Evolutionary conservation across 1,139 yeast genomes (phyloP).

Genomic region (Pichia sp.): DNA sequence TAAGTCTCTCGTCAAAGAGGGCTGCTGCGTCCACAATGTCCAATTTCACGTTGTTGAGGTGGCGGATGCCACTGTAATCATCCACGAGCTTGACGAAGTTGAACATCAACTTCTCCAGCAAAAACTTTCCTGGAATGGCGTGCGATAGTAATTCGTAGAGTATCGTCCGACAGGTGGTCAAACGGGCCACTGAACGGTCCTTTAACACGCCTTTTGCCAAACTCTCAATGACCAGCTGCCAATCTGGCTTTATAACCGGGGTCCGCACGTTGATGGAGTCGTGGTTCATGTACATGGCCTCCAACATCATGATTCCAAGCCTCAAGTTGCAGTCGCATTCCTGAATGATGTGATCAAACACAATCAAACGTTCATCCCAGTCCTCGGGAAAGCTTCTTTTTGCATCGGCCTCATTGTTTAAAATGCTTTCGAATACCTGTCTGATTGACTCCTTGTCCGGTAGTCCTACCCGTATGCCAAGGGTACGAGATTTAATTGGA

Average conservation of each 20-base stretch:
- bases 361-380: slow-evolving; percentile 37
- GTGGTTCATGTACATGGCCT: slow-evolving; percentile 76
- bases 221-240: slow-evolving; percentile 74
- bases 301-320: slow-evolving; percentile 72
- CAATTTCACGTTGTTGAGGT: slow-evolving; percentile 35
- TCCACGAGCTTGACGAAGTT: slow-evolving; percentile 46
- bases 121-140: slow-evolving; percentile 82
- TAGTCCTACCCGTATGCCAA: slow-evolving; percentile 80
- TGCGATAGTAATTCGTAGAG: slow-evolving; percentile 86
- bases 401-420: slow-evolving; percentile 52
- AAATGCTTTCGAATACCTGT: slow-evolving; percentile 50
- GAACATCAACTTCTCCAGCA: slow-evolving; percentile 65
- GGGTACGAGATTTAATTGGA: slow-evolving; percentile 91
- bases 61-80: slow-evolving; percentile 25
- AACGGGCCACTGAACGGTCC: slow-evolving; percentile 65
- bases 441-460: slow-evolving; percentile 62
- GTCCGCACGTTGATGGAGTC: slow-evolving; percentile 45
- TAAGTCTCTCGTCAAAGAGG: slow-evolving; percentile 78
- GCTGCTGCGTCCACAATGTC: slow-evolving; percentile 68
- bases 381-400: slow-evolving; percentile 40
- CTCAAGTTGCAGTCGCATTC: slow-evolving; percentile 71
- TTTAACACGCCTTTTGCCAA: slow-evolving; percentile 58
- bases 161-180: slow-evolving; percentile 69
- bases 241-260: slow-evolving; percentile 63
- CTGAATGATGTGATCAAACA: slow-evolving; percentile 51